These are phyloP conservation scores for Schizophyllum amplum DNA, from an alignment of 1,284 basidiomycete species.

Conservation along the genomic window DNA sequence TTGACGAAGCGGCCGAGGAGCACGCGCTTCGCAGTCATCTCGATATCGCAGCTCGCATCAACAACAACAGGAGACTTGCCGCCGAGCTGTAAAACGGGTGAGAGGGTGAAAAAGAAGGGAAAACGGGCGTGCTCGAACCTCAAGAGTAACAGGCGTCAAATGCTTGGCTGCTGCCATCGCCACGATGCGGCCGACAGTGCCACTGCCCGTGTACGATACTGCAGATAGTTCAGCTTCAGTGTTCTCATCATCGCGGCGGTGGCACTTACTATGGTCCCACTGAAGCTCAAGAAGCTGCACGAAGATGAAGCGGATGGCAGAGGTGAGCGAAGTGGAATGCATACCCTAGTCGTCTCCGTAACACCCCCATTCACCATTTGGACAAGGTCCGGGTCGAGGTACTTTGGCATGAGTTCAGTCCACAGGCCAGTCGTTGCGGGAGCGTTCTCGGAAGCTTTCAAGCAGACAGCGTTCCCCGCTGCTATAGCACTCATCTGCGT, in stretches of 20 bases:
- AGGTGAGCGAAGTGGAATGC: constrained; percentile 4
- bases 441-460: constrained; percentile 82
- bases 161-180: constrained; percentile 80
- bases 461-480: constrained; percentile 65
- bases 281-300: constrained; percentile 63
- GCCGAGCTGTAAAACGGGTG: background rate
- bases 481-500: constrained; percentile 67
- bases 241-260: background rate
- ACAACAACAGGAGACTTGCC: constrained; percentile 84
- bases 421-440: constrained; percentile 61
- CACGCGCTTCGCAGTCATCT: constrained; percentile 51
- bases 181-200: constrained; percentile 73
- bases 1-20: constrained; percentile 79
- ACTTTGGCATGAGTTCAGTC: constrained; percentile 70
- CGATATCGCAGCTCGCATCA: constrained; percentile 58
- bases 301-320: background rate
- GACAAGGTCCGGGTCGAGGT: constrained; percentile 71
- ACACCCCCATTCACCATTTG: constrained; percentile 73
- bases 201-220: constrained; percentile 48
- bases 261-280: constrained; percentile 78
- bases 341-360: constrained; percentile 64
- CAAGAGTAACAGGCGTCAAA: constrained; percentile 78
- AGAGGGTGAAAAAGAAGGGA: background rate
- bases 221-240: constrained; percentile 1
- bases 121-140: constrained; percentile 31